Percentiles rank a stretch among this genome's conserved stretches.
phyloP scores from a whole-genome alignment of 2,329 filamentous ascomycete genomes.

The Macrophomina phaseolina region DNA sequence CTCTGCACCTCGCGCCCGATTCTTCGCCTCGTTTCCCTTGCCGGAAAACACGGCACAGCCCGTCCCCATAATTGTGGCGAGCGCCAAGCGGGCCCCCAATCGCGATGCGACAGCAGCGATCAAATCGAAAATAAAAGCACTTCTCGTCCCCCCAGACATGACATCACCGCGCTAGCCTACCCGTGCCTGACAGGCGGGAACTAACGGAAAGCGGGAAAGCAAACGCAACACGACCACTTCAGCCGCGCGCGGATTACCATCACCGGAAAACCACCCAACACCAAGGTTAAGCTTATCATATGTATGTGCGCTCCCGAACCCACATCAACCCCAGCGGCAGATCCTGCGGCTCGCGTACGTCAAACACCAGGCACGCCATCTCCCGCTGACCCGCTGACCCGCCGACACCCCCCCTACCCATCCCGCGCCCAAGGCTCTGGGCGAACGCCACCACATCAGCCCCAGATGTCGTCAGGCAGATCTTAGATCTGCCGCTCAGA shows the following conservation, averaged over 20 bases:
- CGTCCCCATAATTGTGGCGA: constrained; percentile 20
- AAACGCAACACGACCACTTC: background rate
- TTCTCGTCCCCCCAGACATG: too few relatives aligned
- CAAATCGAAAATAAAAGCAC: background rate
- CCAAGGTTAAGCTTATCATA: too few relatives aligned
- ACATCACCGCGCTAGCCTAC: too few relatives aligned
- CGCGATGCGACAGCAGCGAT: background rate
- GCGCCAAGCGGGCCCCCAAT: background rate
- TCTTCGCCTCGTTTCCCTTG: background rate
- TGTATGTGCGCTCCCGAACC: too few relatives aligned
- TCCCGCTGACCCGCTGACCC: background rate
- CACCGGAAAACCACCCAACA: too few relatives aligned
- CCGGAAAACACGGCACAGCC: constrained; percentile 1
- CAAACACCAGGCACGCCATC: background rate
- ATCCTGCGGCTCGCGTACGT: background rate
- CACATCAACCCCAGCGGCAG: background rate
- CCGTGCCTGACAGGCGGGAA: background rate
- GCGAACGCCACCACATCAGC: background rate
- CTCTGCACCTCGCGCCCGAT: background rate
- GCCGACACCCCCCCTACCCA: background rate
- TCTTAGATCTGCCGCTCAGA: too few relatives aligned
- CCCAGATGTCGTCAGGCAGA: too few relatives aligned
- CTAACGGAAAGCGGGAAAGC: background rate
- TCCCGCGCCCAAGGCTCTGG: background rate
- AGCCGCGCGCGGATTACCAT: too few relatives aligned